Evolutionary conservation across 1,139 yeast species (phyloP), one percentile per base, ranked within the genome.

Genomic region (Geotrichum histeridarum): DNA sequence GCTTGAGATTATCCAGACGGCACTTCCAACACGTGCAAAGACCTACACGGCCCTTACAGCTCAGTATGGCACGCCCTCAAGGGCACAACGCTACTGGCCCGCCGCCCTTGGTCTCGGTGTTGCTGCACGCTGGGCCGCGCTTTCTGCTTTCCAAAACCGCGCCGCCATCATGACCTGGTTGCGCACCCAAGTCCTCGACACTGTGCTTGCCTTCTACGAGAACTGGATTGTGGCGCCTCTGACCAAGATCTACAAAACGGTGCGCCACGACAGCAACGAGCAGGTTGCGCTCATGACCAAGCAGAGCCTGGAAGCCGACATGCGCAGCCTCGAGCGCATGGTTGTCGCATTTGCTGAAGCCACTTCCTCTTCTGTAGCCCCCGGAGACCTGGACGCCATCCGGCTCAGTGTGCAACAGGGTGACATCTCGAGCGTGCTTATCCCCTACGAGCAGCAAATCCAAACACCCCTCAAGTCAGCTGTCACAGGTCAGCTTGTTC

Each of bases 221-320:
- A 89, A 91, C 67, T 91, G 98, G 97, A 77, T 93, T 2, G 72
- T 88, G 33, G 79, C 79, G 51, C 98, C 99, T 0, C 66, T 87
- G n/a, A 73, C 74, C 49, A 84, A 86, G 62, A 84, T 93, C 64
- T 72, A 89, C 61, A 78, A 81, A 51, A 89, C 95, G 0, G 83
- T 93, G 30, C 78, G 95, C 54, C 94, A 88, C 67, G 97, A 91
- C 66, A 84, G 83, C 36, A 75, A 76, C 50, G 80, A 84, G 2
- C 80, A 83, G 57, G 78, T 89, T 36, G 84, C 94, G 0, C 81
- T 93, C 33, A 83, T 89, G 69, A 82, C 94, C 8, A 84, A 85
- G 64, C 86, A 87, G 58, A 85, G 96, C 1, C 74, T 93, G 17
- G 77, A 79, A 51, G 81, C 94, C 0, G 98, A 91, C 64, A 73